Evolutionary conservation across 2,329 filamentous ascomycete genomes (phyloP).

Genomic region (Triangularia setosa): DNA sequence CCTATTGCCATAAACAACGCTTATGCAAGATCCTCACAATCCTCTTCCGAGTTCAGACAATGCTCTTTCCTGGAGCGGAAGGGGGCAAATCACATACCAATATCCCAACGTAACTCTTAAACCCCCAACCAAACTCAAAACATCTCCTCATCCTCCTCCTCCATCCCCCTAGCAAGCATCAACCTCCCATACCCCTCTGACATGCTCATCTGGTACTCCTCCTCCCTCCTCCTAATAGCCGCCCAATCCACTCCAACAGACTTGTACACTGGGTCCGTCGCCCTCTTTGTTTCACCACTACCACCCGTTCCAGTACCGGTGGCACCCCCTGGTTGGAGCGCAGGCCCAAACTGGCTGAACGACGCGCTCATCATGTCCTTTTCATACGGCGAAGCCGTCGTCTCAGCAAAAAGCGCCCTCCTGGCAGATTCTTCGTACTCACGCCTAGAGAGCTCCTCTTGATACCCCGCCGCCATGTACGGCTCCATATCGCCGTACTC

Average conservation of each 20-base stretch:
- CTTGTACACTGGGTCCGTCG: conserved; percentile 66
- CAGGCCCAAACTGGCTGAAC: conserved; percentile 22
- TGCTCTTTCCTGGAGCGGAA: not conserved
- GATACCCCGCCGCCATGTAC: conserved; percentile 79
- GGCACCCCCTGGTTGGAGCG: not conserved
- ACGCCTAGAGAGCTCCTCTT: conserved; percentile 58
- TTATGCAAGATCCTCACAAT: not conserved
- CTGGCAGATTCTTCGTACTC: conserved; percentile 56
- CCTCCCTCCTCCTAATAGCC: conserved; percentile 37
- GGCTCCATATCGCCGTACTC: conserved; percentile 59
- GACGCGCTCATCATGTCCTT: conserved; percentile 30
- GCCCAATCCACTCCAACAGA: conserved; percentile 28
- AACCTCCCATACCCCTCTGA: conserved; percentile 65
- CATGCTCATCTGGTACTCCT: conserved; percentile 51
- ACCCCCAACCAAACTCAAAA: conserved; percentile 6
- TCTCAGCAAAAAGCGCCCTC: conserved; percentile 28
- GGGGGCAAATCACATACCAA: not conserved
- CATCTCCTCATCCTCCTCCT: conserved; percentile 26
- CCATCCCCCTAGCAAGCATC: conserved; percentile 22
- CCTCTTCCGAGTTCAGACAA: not conserved
- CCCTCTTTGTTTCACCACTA: conserved; percentile 12
- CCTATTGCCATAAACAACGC: not conserved
- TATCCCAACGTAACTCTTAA: not conserved
- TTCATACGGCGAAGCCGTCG: conserved; percentile 21
- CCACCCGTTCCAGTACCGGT: conserved; percentile 18